Base-by-base conservation (phyloP, 768 basidiomycete genomes). In the Sutorius australiensis region DNA sequence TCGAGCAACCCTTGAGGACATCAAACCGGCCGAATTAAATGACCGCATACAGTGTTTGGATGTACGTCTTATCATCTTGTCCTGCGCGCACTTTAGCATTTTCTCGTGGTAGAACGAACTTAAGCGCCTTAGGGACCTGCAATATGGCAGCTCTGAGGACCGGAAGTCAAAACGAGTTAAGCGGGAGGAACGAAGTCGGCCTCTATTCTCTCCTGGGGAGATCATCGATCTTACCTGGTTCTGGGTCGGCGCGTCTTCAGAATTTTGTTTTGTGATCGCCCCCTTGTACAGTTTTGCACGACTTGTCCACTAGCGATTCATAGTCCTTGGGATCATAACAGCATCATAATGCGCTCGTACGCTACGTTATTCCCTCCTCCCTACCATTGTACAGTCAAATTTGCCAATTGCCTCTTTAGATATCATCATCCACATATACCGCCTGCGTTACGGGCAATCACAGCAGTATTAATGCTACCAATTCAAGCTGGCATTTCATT, bases 161-260 rank as follows among this genome's bases (percentile, higher is more conserved):
- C 42, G 21, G 14, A 61, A 63, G 13, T 40, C 55, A 8, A 58
- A 65, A 42, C 57, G 55, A 32, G 40, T 61, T 38, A 61, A 65
- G 47, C 47, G 41, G 30, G 54, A 59, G 24, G 47, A 51, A 46
- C 48, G 17, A 11, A 54, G 34, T 12, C 41, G 17, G 13, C 46
- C 24, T 30, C 3, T 42, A 1, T 50, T 54, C n/a, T 6, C 33
- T 31, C 42, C 44, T 0, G 50, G 48, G 34, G 55, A 61, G 36
- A 17, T 61, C 32, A 61, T 61, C 24, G 59, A 58, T 46, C 54
- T 63, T 44, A 63, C 62, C 1, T 63, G 55, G 31, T 34, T 42
- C 33, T 17, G 12, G 33, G 48, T 37, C 3, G 19, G 6, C 13
- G 28, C 28, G 27, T 21, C 17, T n/a, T 19, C 28, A 31, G 32